Conservation (phyloP, 768 basidiomycete species). For the Daedalea quercina region DNA sequence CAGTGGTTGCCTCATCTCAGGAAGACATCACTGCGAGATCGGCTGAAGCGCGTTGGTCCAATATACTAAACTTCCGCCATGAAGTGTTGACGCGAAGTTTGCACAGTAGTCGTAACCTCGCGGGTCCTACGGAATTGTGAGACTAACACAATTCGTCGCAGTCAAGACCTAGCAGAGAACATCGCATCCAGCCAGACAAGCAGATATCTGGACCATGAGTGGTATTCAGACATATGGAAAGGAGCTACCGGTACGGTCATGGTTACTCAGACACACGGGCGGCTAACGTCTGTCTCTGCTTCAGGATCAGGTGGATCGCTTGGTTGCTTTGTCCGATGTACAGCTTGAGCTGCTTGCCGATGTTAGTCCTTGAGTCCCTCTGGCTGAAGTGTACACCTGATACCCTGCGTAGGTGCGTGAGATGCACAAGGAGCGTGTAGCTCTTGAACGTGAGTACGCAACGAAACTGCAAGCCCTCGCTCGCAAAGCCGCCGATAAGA, state of each 20-base stretch:
- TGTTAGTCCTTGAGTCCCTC: constrained; percentile 35
- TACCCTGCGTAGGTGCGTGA: constrained; percentile 54
- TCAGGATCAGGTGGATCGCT: constrained; percentile 70
- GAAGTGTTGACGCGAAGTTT: too few species aligned
- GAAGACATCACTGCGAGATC: too few species aligned
- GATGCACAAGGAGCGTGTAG: constrained; percentile 56
- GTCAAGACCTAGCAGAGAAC: too few species aligned
- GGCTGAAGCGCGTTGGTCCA: too few species aligned
- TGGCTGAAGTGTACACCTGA: background rate
- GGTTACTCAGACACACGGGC: background rate
- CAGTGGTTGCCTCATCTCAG: too few species aligned
- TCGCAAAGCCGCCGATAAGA: constrained; percentile 68
- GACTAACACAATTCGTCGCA: too few species aligned
- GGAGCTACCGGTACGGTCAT: constrained; percentile 40
- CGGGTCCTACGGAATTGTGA: too few species aligned
- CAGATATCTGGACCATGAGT: constrained; percentile 1
- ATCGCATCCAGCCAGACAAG: too few species aligned
- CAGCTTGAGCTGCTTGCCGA: constrained; percentile 62
- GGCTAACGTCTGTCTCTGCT: background rate
- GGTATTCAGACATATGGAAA: constrained; percentile 40
- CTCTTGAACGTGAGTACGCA: constrained; percentile 76
- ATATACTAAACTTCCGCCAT: too few species aligned
- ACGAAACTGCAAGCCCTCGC: constrained; percentile 57
- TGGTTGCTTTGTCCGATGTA: constrained; percentile 49
- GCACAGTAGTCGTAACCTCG: too few species aligned